These are phyloP conservation scores for Bruguiera hainesii DNA, from an alignment of 441 rosid genomes.

Conservation along the genomic window DNA sequence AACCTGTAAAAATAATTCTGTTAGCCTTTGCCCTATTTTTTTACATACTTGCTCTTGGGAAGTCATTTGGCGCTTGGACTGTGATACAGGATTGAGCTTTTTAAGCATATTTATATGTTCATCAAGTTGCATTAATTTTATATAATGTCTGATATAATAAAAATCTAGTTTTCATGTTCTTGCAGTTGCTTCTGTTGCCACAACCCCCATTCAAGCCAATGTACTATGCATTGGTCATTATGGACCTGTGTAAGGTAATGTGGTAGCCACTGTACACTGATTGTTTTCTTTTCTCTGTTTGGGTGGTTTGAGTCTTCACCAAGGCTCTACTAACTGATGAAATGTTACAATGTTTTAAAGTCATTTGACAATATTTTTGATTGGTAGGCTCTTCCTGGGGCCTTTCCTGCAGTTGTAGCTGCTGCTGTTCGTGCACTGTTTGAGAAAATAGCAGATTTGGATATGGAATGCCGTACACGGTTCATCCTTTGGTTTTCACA, in stretches of 20 bases:
- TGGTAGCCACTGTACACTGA: constrained; percentile 10
- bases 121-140: constrained; percentile 10
- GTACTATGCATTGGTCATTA: constrained; percentile 88
- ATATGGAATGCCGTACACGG: constrained; percentile 92
- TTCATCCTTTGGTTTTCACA: constrained; percentile 99
- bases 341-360: not conserved
- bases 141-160: constrained; percentile 11
- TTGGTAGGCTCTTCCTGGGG: constrained; percentile 98
- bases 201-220: constrained; percentile 94
- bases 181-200: constrained; percentile 92
- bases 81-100: too few species aligned
- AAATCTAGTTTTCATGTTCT: constrained; percentile 18
- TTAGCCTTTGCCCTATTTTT: too few species aligned
- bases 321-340: not conserved
- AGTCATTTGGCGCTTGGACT: too few species aligned
- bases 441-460: constrained; percentile 90
- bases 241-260: constrained; percentile 98
- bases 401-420: constrained; percentile 99
- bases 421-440: constrained; percentile 98
- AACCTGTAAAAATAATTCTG: too few species aligned
- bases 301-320: not conserved
- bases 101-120: not conserved
- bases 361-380: constrained; percentile 30
- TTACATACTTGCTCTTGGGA: too few species aligned
- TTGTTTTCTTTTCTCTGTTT: not conserved